Evolutionary conservation across 768 basidiomycete genomes (phyloP), one percentile per base, ranked within the genome.

Genomic region (Phlegmacium glaucopus): DNA sequence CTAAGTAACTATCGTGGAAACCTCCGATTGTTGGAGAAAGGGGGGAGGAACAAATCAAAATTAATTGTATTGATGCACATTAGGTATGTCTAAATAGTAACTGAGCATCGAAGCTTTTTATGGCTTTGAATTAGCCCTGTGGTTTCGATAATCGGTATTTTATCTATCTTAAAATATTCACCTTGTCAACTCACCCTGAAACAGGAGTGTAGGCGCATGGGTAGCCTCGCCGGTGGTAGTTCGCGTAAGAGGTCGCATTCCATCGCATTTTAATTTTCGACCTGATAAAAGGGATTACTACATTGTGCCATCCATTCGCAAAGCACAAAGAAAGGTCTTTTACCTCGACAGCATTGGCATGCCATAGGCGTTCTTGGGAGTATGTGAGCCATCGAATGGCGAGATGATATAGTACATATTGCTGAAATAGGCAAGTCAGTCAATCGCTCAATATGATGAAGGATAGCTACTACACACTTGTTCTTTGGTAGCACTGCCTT

Each of bases 191-290:
- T 67, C 70, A 85, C 83, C 27, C 42, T 16, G 48, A 54, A n/a
- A 87, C 86, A 49, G 86, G 81, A 16, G 70, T 58, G 60, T 87
- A 88, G 38, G 59, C 55, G 56, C 86, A 88, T 2, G 78, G 74
- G 51, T 72, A 73, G 17, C 74, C 72, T 29, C 86, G 76, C 48
- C 74, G 74, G 57, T 77, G 71, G 62, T 86, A 88, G 58, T 87
- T 86, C 28, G 69, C 71, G 61, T 86, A 88, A 28, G 77, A 76
- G 2, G 83, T 25, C 76, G 74, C 43, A 61, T 54, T 11, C 86
- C 86, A 54, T 87, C 83, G 59, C 86, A 88, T 64, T 87, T 87
- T 45, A 88, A 62, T 63, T 87, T 87, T 50, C 85, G 74, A 5
- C 80, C 85, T 87, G 54, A 49, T 26, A 25, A 17, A 17, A 9